Base-by-base conservation (phyloP, 2,329 filamentous ascomycete species). In the Thermochaetoides dissita region DNA sequence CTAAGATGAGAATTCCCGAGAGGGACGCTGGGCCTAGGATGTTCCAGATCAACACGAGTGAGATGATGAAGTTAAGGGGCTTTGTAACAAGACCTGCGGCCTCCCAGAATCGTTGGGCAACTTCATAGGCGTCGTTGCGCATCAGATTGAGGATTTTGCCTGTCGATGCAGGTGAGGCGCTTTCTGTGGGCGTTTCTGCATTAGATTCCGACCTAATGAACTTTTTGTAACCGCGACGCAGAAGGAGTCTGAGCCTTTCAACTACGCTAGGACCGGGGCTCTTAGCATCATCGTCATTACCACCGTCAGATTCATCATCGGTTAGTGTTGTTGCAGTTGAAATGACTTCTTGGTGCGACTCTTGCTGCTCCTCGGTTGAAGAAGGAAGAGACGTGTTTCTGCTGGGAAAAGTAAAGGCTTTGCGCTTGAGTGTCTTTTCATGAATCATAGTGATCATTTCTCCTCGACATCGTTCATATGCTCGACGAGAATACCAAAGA, bases 71-170 rank as follows among this genome's bases (percentile, higher is more conserved):
- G 45, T 81, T 82, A 10, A 91, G 60, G 0, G 87, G 87, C 47
- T 82, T 84, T 3, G 79, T 79, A 34, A 93, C 64, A 2, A 94
- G 64, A n/a, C 68, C 68, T 2, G 82, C 72, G 40, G 91, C 83
- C 46, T 94, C 87, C 87, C 87, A 94, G 53, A 94, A 91, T 36
- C 83, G 66, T 54, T 89, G 84, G 3, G 84, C 74, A 34, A 89
- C 76, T 56, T 88, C 82, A 55, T 89, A 91, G 0, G 82, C 84
- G 57, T 91, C 84, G 45, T 73, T 78, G 38, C 85, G 79, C 67
- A 94, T 83, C 2, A 94, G 62, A 53, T 94, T 94, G 46, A 94
- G 72, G 40, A 94, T 91, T 56, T 94, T 94, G 7, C 87, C 87
- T 62, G 88, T 89, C 0, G 84, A 86, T 0, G 87, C 85, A 2